phyloP scores from a whole-genome alignment of 352 stramenopile species.

The Phytophthora pini region DNA sequence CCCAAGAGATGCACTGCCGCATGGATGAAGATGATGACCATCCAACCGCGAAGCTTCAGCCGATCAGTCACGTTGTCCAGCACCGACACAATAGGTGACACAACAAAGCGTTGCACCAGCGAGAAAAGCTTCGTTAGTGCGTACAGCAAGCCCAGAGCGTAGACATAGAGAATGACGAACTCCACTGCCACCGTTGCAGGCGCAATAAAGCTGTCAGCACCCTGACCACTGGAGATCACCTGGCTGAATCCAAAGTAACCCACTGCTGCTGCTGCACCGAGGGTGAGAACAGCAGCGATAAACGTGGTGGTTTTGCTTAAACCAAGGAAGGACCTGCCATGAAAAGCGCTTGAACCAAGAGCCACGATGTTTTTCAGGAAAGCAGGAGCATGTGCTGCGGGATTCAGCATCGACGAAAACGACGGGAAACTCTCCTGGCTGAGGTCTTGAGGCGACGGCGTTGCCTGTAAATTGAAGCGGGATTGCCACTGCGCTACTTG shows the following conservation, averaged over 20 bases:
- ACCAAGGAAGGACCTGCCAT: conserved; percentile 3
- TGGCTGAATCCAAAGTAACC: conserved; percentile 29
- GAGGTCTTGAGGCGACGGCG: conserved; percentile 24
- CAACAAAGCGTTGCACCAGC: conserved; percentile 40
- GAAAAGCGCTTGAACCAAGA: conserved; percentile 11
- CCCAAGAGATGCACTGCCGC: conserved; percentile 44
- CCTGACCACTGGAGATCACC: conserved; percentile 3
- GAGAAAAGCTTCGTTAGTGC: conserved; percentile 45
- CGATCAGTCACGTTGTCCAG: conserved; percentile 29
- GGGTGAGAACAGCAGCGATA: conserved; percentile 14
- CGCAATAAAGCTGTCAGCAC: conserved; percentile 3
- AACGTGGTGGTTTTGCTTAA: conserved; percentile 15
- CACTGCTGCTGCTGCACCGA: conserved; percentile 9
- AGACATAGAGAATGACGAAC: conserved; percentile 52
- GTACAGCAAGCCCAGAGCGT: conserved; percentile 70
- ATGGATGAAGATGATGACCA: conserved; percentile 51
- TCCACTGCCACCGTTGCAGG: conserved; percentile 25
- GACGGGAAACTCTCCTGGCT: conserved; percentile 54
- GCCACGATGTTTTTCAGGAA: conserved; percentile 34
- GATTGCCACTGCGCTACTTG: conserved; percentile 76
- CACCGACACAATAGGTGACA: conserved; percentile 42
- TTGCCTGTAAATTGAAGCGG: conserved; percentile 59
- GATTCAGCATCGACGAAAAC: conserved; percentile 70
- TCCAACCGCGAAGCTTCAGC: conserved; percentile 54
- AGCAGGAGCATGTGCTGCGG: conserved; percentile 45